phyloP scores from a whole-genome alignment of 176 grass and related monocot species.

The Eremochloa ophiuroides region DNA sequence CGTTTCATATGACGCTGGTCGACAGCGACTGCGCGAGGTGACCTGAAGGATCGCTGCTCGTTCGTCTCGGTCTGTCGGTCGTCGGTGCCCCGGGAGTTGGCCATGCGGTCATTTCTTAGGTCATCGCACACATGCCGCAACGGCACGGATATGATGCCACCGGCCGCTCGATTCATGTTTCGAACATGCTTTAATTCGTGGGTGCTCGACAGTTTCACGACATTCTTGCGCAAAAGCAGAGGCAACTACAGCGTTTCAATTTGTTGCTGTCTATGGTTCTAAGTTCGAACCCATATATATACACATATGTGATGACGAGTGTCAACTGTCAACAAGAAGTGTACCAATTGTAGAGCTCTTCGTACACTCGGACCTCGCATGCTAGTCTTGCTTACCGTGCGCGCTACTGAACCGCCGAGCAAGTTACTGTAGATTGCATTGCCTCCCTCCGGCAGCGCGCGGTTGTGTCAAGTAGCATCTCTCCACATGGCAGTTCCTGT shows the following conservation, averaged over 20 bases:
- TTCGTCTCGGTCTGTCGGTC: too few species aligned
- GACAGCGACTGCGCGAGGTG: background rate
- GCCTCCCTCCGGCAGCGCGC: background rate
- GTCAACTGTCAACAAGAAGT: too few species aligned
- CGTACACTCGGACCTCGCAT: background rate
- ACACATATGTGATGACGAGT: background rate
- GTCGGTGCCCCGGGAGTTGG: background rate
- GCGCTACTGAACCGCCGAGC: background rate
- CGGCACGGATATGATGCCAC: background rate
- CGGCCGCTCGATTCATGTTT: slow-evolving; percentile 24
- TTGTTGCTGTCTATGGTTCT: too few species aligned
- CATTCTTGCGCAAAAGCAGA: background rate
- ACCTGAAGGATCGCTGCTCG: background rate
- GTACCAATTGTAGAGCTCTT: background rate
- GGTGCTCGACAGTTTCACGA: background rate
- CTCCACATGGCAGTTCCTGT: too few species aligned
- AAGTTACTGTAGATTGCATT: background rate
- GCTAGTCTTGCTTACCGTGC: background rate
- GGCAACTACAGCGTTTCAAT: background rate
- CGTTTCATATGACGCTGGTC: background rate
- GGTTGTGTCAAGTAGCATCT: background rate
- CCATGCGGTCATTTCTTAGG: background rate
- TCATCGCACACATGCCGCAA: slow-evolving; percentile 16
- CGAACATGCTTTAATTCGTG: background rate
- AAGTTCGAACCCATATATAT: too few species aligned